Evolutionary conservation across 1,284 basidiomycete species (phyloP).

Genomic region (Singerocomus rubriflavus): DNA sequence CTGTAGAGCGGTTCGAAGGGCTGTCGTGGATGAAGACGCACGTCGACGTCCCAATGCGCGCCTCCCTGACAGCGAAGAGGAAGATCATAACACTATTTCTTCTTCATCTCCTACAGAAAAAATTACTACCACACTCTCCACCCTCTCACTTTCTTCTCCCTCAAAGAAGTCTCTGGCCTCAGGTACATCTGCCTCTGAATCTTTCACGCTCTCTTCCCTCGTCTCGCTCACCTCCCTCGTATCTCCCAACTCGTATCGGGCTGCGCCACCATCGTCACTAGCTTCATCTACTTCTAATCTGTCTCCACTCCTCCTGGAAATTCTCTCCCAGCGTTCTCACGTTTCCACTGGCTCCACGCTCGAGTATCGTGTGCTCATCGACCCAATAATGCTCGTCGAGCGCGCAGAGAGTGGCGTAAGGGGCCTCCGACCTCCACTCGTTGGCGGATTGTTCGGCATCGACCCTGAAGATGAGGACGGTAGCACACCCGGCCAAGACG

Average conservation of each 20-base stretch:
- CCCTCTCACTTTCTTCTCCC: conserved; percentile 19
- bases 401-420: conserved; percentile 62
- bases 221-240: conserved; percentile 10
- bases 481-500: conserved; percentile 31
- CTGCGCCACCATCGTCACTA: neutral
- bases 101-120: conserved; percentile 20
- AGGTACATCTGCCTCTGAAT: conserved; percentile 2
- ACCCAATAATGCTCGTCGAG: conserved; percentile 59
- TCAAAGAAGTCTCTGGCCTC: conserved; percentile 8
- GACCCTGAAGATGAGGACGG: conserved; percentile 39
- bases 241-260: conserved; percentile 3
- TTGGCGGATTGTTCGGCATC: conserved; percentile 47
- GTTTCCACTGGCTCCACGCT: conserved; percentile 63
- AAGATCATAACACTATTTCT: neutral
- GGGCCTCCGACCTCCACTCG: conserved; percentile 52
- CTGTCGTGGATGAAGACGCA: conserved; percentile 37
- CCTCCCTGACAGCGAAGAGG: conserved; percentile 35
- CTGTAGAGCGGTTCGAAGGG: conserved; percentile 61
- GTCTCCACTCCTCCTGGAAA: conserved; percentile 40
- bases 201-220: conserved; percentile 23
- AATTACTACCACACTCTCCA: conserved; percentile 17
- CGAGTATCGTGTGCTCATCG: conserved; percentile 73
- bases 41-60: conserved; percentile 15
- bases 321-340: conserved; percentile 50
- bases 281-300: conserved; percentile 7